phyloP scores from a whole-genome alignment of 176 grass and related monocot genomes.

The Carex pumila region DNA sequence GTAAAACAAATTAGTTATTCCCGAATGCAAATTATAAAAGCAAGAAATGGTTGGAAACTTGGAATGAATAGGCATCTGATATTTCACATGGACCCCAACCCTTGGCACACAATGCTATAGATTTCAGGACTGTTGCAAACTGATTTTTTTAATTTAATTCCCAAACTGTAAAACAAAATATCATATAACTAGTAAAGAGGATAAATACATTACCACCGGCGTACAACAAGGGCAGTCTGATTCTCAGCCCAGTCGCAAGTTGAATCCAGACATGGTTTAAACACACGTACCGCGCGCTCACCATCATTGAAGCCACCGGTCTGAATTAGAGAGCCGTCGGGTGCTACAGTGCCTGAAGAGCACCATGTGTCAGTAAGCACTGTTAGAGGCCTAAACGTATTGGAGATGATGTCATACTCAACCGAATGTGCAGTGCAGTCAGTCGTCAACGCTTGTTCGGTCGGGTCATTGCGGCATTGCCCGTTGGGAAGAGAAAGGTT shows the following conservation, averaged over 20 bases:
- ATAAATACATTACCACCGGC: slow-evolving; percentile 30
- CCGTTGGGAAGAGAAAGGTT: slow-evolving; percentile 61
- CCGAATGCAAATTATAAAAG: neutral
- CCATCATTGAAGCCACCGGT: slow-evolving; percentile 82
- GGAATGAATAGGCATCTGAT: neutral
- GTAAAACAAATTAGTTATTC: neutral
- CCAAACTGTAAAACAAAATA: neutral
- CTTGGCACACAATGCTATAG: neutral
- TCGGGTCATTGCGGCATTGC: slow-evolving; percentile 50
- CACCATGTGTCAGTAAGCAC: slow-evolving; percentile 81
- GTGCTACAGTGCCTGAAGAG: slow-evolving; percentile 60
- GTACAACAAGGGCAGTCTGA: slow-evolving; percentile 41
- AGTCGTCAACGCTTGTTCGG: slow-evolving; percentile 27
- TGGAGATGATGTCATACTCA: slow-evolving; percentile 46
- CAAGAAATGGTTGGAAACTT: neutral
- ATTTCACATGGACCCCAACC: neutral
- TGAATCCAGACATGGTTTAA: slow-evolving; percentile 28
- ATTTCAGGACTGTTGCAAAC: neutral
- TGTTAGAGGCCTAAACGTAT: slow-evolving; percentile 37
- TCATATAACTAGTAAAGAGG: neutral
- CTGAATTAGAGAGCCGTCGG: slow-evolving; percentile 64
- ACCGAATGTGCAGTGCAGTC: slow-evolving; percentile 76
- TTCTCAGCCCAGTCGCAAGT: slow-evolving; percentile 60
- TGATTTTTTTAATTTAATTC: neutral
- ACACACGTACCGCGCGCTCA: slow-evolving; percentile 41